Percentiles rank a stretch among this genome's conserved stretches.
These are phyloP conservation scores for Tuber indicum DNA, from an alignment of 495 filamentous ascomycete species.

Conservation along the genomic window DNA sequence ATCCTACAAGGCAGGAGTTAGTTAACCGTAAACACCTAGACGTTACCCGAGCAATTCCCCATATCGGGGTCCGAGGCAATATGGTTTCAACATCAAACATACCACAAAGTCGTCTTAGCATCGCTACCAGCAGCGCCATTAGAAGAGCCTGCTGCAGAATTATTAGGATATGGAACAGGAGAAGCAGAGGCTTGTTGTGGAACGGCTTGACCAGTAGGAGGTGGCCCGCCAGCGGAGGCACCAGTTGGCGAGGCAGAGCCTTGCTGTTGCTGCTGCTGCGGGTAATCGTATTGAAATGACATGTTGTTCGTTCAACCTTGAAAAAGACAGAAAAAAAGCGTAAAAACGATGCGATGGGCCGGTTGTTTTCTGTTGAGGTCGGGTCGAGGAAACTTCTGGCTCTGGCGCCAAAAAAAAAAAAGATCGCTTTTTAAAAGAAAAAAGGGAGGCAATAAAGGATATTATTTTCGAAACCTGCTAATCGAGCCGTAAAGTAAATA, in stretches of 20 bases:
- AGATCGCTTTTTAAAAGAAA: conserved; percentile 29
- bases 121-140: conserved; percentile 51
- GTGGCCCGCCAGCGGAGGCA: conserved; percentile 49
- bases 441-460: conserved; percentile 10
- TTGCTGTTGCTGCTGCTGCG: conserved; percentile 51
- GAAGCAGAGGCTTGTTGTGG: conserved; percentile 53
- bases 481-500: conserved; percentile 8
- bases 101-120: conserved; percentile 79
- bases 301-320: conserved; percentile 42
- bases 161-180: conserved; percentile 49
- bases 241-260: conserved; percentile 47
- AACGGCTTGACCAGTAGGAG: conserved; percentile 50
- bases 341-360: conserved; percentile 12
- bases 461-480: conserved; percentile 11
- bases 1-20: conserved; percentile 56
- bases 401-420: conserved; percentile 42
- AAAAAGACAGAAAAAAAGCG: conserved; percentile 24
- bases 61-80: conserved; percentile 9
- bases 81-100: conserved; percentile 41
- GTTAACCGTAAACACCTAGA: conserved; percentile 10
- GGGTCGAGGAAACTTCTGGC: conserved; percentile 29
- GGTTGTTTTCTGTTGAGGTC: conserved; percentile 21
- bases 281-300: conserved; percentile 59
- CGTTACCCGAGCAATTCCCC: background rate
- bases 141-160: conserved; percentile 50